Evolutionary conservation across 2,329 filamentous ascomycete species (phyloP).

Genomic region (Davidsoniella neocaledoniae): DNA sequence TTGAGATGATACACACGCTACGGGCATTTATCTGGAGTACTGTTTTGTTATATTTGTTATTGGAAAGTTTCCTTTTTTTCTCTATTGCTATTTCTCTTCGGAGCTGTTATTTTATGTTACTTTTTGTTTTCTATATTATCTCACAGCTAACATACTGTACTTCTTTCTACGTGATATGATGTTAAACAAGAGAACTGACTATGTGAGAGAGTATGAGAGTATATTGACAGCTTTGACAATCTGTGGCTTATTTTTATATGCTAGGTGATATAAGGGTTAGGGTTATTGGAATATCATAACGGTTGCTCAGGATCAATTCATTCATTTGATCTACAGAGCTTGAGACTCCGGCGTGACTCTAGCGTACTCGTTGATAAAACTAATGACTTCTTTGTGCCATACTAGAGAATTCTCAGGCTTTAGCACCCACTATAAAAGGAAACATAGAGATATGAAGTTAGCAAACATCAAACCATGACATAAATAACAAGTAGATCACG

Average conservation of each 20-base stretch:
- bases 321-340: background rate
- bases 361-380: conserved; percentile 54
- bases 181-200: too few species aligned
- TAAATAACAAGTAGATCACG: background rate
- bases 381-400: conserved; percentile 76
- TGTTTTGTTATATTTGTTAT: conserved; percentile 11
- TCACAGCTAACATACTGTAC: background rate
- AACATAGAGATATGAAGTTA: background rate
- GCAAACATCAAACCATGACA: background rate
- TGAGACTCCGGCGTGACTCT: conserved; percentile 20
- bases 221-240: background rate
- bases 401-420: conserved; percentile 82
- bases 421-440: conserved; percentile 50
- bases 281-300: too few species aligned
- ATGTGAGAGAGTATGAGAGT: too few species aligned
- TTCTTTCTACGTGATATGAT: background rate
- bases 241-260: background rate
- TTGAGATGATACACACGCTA: conserved; percentile 12
- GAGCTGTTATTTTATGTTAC: background rate
- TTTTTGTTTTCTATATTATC: conserved; percentile 1
- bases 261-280: too few species aligned
- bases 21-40: conserved; percentile 12
- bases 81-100: conserved; percentile 4
- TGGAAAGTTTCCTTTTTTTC: conserved; percentile 1
- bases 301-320: background rate